These are phyloP conservation scores for Ocimum tenuiflorum DNA, from an alignment of 257 asterid species.

Conservation along the genomic window DNA sequence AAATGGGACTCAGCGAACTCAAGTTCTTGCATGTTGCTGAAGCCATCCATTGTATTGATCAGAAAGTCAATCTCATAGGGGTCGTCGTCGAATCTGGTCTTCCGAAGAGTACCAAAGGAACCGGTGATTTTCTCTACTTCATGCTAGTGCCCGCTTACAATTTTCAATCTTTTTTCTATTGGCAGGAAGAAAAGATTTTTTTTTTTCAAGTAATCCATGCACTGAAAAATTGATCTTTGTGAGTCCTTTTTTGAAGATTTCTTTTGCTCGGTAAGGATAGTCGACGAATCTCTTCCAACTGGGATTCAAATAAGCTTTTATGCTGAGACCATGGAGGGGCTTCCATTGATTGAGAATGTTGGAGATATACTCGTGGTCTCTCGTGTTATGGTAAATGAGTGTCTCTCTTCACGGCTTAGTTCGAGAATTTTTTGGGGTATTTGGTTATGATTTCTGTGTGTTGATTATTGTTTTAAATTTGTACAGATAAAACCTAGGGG, in stretches of 20 bases:
- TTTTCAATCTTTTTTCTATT: neutral
- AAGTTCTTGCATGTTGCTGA: no score
- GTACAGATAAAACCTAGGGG: constrained; percentile 51
- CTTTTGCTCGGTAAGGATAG: constrained; percentile 44
- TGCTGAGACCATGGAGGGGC: constrained; percentile 47
- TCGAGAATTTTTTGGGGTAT: no score
- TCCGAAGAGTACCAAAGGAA: constrained; percentile 53
- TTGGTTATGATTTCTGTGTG: no score
- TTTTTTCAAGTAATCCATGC: no score
- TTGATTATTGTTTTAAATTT: neutral
- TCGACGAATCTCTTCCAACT: constrained; percentile 52
- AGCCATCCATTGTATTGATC: no score
- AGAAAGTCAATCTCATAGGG: constrained; percentile 56
- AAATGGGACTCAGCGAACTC: no score
- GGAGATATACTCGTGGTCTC: constrained; percentile 61
- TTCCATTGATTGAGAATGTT: constrained; percentile 47
- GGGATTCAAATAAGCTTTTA: constrained; percentile 47
- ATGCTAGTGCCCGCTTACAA: neutral
- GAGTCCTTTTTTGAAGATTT: constrained; percentile 38
- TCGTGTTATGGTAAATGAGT: constrained; percentile 48
- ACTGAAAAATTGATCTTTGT: neutral
- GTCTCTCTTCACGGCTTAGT: no score
- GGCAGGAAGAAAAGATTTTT: no score
- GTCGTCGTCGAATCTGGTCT: constrained; percentile 40
- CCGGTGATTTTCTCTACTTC: constrained; percentile 43